These are phyloP conservation scores for Mortierella hygrophila DNA, from an alignment of 192 early-diverging fungal species.

Conservation along the genomic window DNA sequence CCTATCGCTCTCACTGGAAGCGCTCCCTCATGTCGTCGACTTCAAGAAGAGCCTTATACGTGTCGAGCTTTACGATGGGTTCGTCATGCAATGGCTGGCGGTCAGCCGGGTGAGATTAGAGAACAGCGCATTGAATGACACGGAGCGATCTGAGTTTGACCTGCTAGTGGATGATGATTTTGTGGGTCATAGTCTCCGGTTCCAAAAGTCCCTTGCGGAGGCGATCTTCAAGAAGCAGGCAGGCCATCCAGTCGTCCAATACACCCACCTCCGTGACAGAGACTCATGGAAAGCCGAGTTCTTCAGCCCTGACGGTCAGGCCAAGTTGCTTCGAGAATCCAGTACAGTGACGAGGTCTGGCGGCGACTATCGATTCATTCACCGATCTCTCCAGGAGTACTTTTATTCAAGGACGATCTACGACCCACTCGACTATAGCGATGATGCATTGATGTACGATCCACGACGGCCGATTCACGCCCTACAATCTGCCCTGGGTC, in stretches of 20 bases:
- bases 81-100: background rate
- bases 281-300: constrained; percentile 5
- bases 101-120: background rate
- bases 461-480: background rate
- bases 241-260: background rate
- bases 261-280: background rate
- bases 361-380: constrained; percentile 7
- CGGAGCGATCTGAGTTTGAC: background rate
- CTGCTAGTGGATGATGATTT: background rate
- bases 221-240: constrained; percentile 8
- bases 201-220: background rate
- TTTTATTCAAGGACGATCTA: background rate
- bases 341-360: background rate
- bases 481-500: background rate
- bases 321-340: background rate
- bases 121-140: background rate
- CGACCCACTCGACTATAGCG: background rate
- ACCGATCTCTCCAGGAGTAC: background rate
- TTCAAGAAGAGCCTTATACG: background rate
- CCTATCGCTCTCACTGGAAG: background rate
- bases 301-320: background rate
- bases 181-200: background rate
- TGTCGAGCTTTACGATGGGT: background rate
- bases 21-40: background rate
- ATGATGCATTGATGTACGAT: background rate